Percentiles rank a stretch among this genome's conserved stretches.
Conservation (phyloP, 78 protist species). For the Pigoraptor vietnamica region DNA sequence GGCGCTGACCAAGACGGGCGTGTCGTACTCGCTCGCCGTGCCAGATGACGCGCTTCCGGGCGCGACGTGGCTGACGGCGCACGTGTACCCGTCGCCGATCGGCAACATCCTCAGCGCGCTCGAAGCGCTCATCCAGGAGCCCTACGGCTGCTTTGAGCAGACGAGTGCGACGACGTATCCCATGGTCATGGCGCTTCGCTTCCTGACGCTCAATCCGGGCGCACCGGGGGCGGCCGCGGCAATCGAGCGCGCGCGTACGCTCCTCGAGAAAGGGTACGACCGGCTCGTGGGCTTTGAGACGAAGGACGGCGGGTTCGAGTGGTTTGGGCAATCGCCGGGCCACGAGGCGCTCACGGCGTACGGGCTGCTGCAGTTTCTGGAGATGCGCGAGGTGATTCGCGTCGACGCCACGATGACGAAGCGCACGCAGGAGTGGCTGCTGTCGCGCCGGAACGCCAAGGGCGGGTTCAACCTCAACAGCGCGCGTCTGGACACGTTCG, state of each 20-base stretch:
- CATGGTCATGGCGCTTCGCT: constrained; percentile 24
- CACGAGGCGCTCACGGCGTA: constrained; percentile 40
- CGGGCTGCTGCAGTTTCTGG: constrained; percentile 35
- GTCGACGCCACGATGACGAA: constrained; percentile 26
- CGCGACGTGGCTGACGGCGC: background rate
- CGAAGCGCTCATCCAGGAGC: constrained; percentile 14
- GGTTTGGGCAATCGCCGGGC: constrained; percentile 34
- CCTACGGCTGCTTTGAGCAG: constrained; percentile 39
- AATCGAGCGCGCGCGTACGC: background rate
- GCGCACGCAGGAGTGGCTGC: constrained; percentile 22
- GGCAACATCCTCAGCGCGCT: background rate
- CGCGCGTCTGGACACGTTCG: constrained; percentile 2
- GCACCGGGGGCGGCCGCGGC: background rate
- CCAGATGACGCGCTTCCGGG: background rate
- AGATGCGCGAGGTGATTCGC: constrained; percentile 12
- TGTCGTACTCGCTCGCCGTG: background rate
- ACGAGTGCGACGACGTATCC: constrained; percentile 31
- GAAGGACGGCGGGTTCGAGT: constrained; percentile 30
- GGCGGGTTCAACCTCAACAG: constrained; percentile 9
- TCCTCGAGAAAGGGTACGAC: constrained; percentile 17
- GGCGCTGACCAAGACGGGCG: background rate
- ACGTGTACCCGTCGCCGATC: constrained; percentile 8
- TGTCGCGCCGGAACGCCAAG: background rate
- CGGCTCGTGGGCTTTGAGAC: constrained; percentile 23
- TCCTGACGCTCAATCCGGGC: constrained; percentile 6